Evolutionary conservation across 2,329 filamentous ascomycete species (phyloP), one percentile per base, ranked within the genome.

Genomic region (Fusarium foetens): DNA sequence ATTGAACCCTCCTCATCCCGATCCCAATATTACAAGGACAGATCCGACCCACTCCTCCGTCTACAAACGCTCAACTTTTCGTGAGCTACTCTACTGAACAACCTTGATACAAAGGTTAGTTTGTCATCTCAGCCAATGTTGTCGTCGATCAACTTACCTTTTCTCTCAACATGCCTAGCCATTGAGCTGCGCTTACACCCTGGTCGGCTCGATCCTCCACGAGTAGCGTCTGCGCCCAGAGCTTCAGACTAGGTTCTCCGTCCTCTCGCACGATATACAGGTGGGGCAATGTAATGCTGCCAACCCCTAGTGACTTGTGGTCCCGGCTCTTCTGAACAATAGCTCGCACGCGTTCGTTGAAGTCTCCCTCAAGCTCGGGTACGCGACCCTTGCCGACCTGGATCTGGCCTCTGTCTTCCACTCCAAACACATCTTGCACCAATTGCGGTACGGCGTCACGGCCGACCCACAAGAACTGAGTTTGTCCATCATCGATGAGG

Each of bases 391-490:
- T 99, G 81, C 96, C 96, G 71, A 98, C 94, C 74, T 94, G 94
- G 68, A 99, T 86, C 79, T 94, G 92, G 42, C 90, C 91, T 79
- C 93, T 91, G 82, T 98, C 95, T 49, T 92, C 87, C 16, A 96
- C 87, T 29, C 94, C 95, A 80, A 99, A 99, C 10, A 98, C 95
- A 77, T 99, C 96, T 58, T 88, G 83, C 43, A 98, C 86, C 36
- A 99, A 88, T 79, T 97, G 94, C 3, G 94, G 94, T 33, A 99
- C 94, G 3, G 95, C 92, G 75, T 99, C 95, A 39, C 95, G 91
- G 19, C 96, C 96, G 25, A 98, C 88, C 96, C 96, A 99, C 52
- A 99, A 84, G 87, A 99, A 99, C 81, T 99, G 96, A 10, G 94
- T 98, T 82, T 98, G 95, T 6, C 95, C 95, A 78, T 99, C 96